Percentiles rank a stretch among this genome's conserved stretches.
Evolutionary conservation across 2,329 filamentous ascomycete species (phyloP).

Genomic region (Fusarium sp.): DNA sequence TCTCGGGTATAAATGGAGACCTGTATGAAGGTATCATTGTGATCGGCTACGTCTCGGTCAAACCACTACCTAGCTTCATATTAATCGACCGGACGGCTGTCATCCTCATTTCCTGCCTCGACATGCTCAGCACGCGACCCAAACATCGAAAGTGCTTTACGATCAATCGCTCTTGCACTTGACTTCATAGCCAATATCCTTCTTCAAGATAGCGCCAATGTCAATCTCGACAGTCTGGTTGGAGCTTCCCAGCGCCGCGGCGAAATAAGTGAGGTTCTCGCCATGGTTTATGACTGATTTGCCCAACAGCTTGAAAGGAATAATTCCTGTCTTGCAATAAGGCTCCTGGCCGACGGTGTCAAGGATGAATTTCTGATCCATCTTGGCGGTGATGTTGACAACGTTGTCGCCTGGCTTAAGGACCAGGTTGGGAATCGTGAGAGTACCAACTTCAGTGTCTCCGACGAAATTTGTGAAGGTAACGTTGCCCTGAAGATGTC

Average conservation of each 20-base stretch:
- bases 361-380: conserved; percentile 63
- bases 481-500: conserved; percentile 65
- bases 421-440: conserved; percentile 67
- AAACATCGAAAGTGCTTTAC: background rate
- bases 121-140: background rate
- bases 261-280: conserved; percentile 66
- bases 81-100: conserved; percentile 20
- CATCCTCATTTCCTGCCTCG: background rate
- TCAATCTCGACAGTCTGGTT: conserved; percentile 65
- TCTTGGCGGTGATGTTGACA: conserved; percentile 64
- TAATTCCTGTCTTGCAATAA: conserved; percentile 64
- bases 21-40: conserved; percentile 50
- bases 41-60: conserved; percentile 41
- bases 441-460: conserved; percentile 62
- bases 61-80: conserved; percentile 23
- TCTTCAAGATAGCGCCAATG: conserved; percentile 58
- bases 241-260: conserved; percentile 62
- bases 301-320: conserved; percentile 67
- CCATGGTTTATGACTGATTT: conserved; percentile 63
- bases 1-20: conserved; percentile 23
- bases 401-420: conserved; percentile 69
- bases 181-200: conserved; percentile 46
- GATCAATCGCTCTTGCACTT: conserved; percentile 35
- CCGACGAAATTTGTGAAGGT: conserved; percentile 69
- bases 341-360: conserved; percentile 51